Base-by-base conservation (phyloP, 768 basidiomycete genomes). In the Leucosporidium scottii region DNA sequence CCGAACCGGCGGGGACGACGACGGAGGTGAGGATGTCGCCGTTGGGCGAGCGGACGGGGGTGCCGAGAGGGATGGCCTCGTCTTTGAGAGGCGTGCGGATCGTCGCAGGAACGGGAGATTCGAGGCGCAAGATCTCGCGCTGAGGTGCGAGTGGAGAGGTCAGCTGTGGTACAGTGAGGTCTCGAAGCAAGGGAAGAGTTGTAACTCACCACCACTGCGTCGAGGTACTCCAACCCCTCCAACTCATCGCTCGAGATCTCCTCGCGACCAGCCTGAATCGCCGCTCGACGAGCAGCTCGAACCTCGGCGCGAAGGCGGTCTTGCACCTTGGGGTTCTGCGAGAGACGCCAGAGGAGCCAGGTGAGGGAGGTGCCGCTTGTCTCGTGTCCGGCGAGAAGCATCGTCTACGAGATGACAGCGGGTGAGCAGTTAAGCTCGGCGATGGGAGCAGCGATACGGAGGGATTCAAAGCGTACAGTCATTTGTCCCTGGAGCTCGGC, bases 51-150 rank as follows among this genome's bases (percentile, higher is more conserved):
- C 3, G 27, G 34, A 72, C 25, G 23, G 73, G 70, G 58, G n/a
- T 55, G 9, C 65, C 82, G 34, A 87, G 81, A 2, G 91, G 91
- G 21, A 93, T 81, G 66, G 85, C 83, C 73, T 92, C 91, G 73
- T 91, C 87, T 73, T 84, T 83, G 1, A 83, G 86, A 4, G 90
- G 88, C 60, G 18, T 88, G 18, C 90, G 84, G 44, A 59, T 59
- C 12, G 89, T 87, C 3, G 89, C 89, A 75, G 90, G 88, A 17
- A 91, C 81, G 0, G 91, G 88, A 1, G 89, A 87, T n/a, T 87
- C 82, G 53, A 92, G 78, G 27, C 91, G 85, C 66, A 93, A 78
- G 3, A 84, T 82, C 78, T 93, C 91, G 54, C 85, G 83, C 66
- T 63, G 60, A 20, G 31, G 12, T 21, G 30, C n/a, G n/a, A 9